Evolutionary conservation across 306 rosid genomes (phyloP), one percentile per base, ranked within the genome.

Genomic region (Purshia tridentata): DNA sequence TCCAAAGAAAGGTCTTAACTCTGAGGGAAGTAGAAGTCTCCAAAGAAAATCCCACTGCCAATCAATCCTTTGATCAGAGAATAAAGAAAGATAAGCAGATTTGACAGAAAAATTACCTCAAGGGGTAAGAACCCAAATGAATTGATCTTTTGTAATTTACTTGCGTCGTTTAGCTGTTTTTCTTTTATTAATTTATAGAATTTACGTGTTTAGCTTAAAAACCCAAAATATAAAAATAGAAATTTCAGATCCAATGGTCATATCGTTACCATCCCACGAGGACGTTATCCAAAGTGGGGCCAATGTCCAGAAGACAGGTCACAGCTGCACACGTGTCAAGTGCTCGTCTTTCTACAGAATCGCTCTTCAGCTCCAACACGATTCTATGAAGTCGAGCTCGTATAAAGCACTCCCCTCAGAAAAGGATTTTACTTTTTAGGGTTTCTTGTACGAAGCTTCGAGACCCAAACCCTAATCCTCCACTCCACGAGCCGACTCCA

Each of bases 321-420:
- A 10, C 15, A 29, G 35, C 35, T 29, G 35, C 48, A 46, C 65
- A 53, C 65, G 72, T 65, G 78, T 54, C 72, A 42, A 74, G 16
- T 13, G 16, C 41, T 5, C 44, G 15, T 67, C 13, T 29, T 37
- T 72, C 76, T 48, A 72, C 64, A 53, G 20, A 65, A 53, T 20
- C 78, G 78, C 72, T 44, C 56, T 20, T 16, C 20, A 4, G 47
- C 72, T 74, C 35, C 52, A 9, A 65, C 19, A 4, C 60, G 11
- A 54, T 54, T 18, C 16, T 65, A 74, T 49, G 68, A 4, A 35
- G 53, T 13, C 55, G 69, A 6, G 61, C 20, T 4, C 4, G 2
- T 59, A 59, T 37, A 72, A 20, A 41, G 19, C 7, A 11, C 8
- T 20, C 16, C n/a, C 5, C 6, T 10, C 58, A 13, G 52, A 11